A percentile compares a stretch with the other conserved stretches of the same genome.
Evolutionary conservation across 805 yeast genomes (phyloP).

Genomic region (Zygoascus flipseniorum): DNA sequence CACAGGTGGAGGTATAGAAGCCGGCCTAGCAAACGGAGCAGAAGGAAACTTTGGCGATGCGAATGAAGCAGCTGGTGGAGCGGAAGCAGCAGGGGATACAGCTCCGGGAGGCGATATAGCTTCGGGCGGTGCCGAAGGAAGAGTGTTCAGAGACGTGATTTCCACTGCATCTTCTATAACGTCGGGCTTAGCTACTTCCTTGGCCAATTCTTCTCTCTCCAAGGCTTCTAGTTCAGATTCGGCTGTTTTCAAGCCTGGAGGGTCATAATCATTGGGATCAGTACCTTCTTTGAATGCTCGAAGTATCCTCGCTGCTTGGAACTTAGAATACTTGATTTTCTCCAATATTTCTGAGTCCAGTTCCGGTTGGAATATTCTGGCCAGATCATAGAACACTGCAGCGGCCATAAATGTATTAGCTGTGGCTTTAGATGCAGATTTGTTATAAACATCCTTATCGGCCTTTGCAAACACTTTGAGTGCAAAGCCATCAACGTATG

Average conservation of each 20-base stretch:
- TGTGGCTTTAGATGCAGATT: constrained; percentile 37
- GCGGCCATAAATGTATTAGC: constrained; percentile 47
- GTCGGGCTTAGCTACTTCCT: background rate
- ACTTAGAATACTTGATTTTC: constrained; percentile 54
- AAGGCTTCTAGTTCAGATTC: constrained; percentile 10
- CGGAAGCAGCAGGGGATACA: constrained; percentile 1
- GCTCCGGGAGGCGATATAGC: background rate
- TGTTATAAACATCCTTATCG: constrained; percentile 39
- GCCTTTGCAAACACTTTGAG: constrained; percentile 48
- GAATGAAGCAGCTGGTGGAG: constrained; percentile 8
- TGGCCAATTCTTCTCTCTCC: constrained; percentile 6
- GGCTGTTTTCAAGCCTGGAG: constrained; percentile 29
- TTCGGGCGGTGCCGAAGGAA: constrained; percentile 7
- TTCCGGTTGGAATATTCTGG: constrained; percentile 33
- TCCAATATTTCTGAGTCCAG: constrained; percentile 28
- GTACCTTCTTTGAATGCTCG: constrained; percentile 40
- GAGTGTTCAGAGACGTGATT: background rate
- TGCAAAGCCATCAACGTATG: constrained; percentile 50
- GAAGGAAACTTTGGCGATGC: constrained; percentile 3
- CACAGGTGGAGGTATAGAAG: constrained; percentile 4
- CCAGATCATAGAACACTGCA: constrained; percentile 43
- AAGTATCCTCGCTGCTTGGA: constrained; percentile 50
- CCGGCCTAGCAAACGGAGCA: constrained; percentile 2
- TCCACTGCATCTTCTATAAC: background rate
- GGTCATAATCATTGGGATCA: constrained; percentile 50